Evolutionary conservation across 495 filamentous ascomycete genomes (phyloP), one percentile per base, ranked within the genome.

Genomic region (Penicillium cosmopolitanum): DNA sequence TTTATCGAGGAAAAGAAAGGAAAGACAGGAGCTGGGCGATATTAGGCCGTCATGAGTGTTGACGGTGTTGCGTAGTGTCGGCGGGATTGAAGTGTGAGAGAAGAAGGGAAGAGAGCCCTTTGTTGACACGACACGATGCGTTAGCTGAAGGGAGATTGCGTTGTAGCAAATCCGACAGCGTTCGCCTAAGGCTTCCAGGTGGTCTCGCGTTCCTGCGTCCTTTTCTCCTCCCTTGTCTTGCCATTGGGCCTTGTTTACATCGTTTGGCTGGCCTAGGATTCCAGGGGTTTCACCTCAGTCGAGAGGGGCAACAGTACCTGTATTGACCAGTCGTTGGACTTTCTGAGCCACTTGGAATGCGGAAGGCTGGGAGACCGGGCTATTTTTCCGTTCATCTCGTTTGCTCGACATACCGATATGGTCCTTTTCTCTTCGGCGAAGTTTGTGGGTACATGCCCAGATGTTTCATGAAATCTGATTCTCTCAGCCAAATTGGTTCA

Each of bases 11-110:
- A 51, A 48, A 36, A 11, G 11, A 66, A 68, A 71, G 11, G 66
- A 66, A 60, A 48, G 68, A 66, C 60, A 51, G 51, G 68, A 61
- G 62, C 58, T 64, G 56, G 63, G 46, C 57, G 35, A n/a, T 25
- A 55, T 56, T 61, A 53, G 50, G 46, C 46, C 46, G 46, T 48
- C 46, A 48, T 48, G 2, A 21, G 46, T 50, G 58, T 57, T 44
- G 50, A 47, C 21, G 16, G 31, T 13, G 61, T 51, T 13, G 57
- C 44, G 40, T 28, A 31, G 23, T 54, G 65, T 63, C 54, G 66
- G 58, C 34, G 46, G 42, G 28, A 44, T 47, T n/a, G 43, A 9
- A 16, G 23, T 10, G n/a, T 51, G 53, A 18, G 50, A 18, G 33
- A 35, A 21, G 42, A 50, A 55, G 35, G 23, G 47, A 43, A 47